These are phyloP conservation scores for Fennellomyces sp. DNA, from an alignment of 371 early-diverging fungal genomes.

Conservation along the genomic window DNA sequence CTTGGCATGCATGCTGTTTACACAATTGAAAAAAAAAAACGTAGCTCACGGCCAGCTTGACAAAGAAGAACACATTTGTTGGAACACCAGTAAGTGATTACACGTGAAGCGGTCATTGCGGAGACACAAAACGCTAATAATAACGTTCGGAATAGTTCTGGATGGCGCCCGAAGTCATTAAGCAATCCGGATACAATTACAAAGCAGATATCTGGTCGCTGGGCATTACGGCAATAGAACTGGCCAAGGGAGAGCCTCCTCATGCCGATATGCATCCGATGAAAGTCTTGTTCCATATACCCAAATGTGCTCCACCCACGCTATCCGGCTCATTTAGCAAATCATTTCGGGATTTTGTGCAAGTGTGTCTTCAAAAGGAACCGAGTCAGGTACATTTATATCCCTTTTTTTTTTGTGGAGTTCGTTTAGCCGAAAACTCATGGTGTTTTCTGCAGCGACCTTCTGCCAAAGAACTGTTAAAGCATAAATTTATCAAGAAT, in stretches of 20 bases:
- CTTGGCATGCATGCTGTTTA: background rate
- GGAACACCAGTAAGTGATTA: conserved; percentile 97
- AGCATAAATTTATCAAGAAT: conserved; percentile 86
- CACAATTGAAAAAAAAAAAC: background rate
- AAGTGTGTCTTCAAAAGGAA: conserved; percentile 85
- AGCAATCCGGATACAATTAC: conserved; percentile 92
- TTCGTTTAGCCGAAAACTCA: too few species aligned
- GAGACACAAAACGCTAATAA: background rate
- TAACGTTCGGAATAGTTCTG: conserved; percentile 72
- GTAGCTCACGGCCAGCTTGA: conserved; percentile 88
- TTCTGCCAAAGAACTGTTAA: conserved; percentile 87
- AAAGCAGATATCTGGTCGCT: conserved; percentile 99
- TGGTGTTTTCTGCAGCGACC: conserved; percentile 64
- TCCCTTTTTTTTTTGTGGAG: too few species aligned
- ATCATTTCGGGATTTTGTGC: conserved; percentile 90
- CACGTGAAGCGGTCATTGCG: too few species aligned
- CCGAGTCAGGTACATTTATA: conserved; percentile 69
- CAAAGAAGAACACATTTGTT: conserved; percentile 97
- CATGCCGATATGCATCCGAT: conserved; percentile 91
- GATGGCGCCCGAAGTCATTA: conserved; percentile 99
- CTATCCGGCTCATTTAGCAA: conserved; percentile 80
- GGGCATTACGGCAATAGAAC: conserved; percentile 97
- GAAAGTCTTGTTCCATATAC: conserved; percentile 92
- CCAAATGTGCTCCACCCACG: conserved; percentile 90
- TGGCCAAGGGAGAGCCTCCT: conserved; percentile 94